Percentiles rank a stretch among this genome's conserved stretches.
These are phyloP conservation scores for Kluyveromyces aestuarii DNA, from an alignment of 805 yeast genomes.

Conservation along the genomic window DNA sequence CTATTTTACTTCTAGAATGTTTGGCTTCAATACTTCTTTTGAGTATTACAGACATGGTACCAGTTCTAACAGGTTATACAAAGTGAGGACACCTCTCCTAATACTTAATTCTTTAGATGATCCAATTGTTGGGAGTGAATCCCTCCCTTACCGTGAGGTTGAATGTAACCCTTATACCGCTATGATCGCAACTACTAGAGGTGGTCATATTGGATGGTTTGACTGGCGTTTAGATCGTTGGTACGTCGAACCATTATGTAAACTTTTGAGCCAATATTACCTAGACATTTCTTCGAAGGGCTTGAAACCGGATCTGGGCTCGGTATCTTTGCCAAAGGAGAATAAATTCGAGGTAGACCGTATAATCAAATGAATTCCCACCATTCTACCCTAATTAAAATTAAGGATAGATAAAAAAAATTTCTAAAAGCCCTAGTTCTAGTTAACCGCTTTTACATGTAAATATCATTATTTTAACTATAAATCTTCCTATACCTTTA, in stretches of 20 bases:
- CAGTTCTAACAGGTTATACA: slow-evolving; percentile 41
- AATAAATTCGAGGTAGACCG: slow-evolving; percentile 7
- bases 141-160: slow-evolving; percentile 45
- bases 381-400: too few relatives aligned
- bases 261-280: slow-evolving; percentile 32
- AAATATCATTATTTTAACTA: background rate
- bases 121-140: slow-evolving; percentile 46
- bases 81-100: slow-evolving; percentile 54
- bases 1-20: slow-evolving; percentile 51
- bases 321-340: slow-evolving; percentile 10
- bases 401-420: too few relatives aligned
- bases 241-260: slow-evolving; percentile 46
- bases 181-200: slow-evolving; percentile 51
- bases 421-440: too few relatives aligned
- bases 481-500: slow-evolving; percentile 12
- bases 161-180: slow-evolving; percentile 49
- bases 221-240: slow-evolving; percentile 53
- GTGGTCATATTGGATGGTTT: slow-evolving; percentile 84
- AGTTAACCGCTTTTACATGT: background rate
- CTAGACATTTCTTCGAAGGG: slow-evolving; percentile 20
- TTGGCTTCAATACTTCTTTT: slow-evolving; percentile 52
- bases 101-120: slow-evolving; percentile 63
- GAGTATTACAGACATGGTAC: slow-evolving; percentile 63
- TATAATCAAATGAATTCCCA: slow-evolving; percentile 3
- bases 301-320: slow-evolving; percentile 9